phyloP scores from a whole-genome alignment of 495 filamentous ascomycete species.

The Echria macrotheca region DNA sequence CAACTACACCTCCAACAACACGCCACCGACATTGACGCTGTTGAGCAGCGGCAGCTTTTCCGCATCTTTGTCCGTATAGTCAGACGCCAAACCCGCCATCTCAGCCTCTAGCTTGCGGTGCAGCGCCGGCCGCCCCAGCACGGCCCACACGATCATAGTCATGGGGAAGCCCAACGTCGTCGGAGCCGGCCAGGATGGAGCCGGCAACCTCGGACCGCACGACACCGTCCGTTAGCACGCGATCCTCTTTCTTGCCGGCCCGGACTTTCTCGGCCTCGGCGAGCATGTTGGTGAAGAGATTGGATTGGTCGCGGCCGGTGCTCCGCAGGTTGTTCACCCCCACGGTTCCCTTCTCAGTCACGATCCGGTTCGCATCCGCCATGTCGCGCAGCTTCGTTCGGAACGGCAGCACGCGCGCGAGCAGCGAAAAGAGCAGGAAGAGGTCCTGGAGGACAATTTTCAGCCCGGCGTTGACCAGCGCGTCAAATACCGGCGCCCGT shows the following conservation, averaged over 20 bases:
- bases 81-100: conserved; percentile 28
- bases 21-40: no score
- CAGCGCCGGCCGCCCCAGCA: conserved; percentile 28
- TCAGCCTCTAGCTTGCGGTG: conserved; percentile 37
- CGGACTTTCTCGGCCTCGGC: conserved; percentile 19
- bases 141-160: conserved; percentile 38
- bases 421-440: background rate
- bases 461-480: conserved; percentile 8
- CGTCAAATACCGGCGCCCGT: conserved; percentile 4
- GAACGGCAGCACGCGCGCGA: background rate
- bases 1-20: no score
- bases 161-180: conserved; percentile 45
- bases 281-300: conserved; percentile 22
- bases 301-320: conserved; percentile 19
- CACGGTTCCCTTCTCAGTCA: conserved; percentile 35
- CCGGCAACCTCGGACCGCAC: conserved; percentile 35
- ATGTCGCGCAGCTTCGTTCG: conserved; percentile 15
- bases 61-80: conserved; percentile 33
- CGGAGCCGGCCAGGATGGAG: conserved; percentile 49
- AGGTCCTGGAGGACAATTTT: conserved; percentile 1
- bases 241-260: conserved; percentile 26
- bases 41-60: conserved; percentile 45
- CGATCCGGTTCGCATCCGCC: conserved; percentile 12
- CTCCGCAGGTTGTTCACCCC: conserved; percentile 39
- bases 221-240: conserved; percentile 30